These are phyloP conservation scores for Rhexocercosporidium sp. DNA, from an alignment of 2,329 filamentous ascomycete species.

Conservation along the genomic window DNA sequence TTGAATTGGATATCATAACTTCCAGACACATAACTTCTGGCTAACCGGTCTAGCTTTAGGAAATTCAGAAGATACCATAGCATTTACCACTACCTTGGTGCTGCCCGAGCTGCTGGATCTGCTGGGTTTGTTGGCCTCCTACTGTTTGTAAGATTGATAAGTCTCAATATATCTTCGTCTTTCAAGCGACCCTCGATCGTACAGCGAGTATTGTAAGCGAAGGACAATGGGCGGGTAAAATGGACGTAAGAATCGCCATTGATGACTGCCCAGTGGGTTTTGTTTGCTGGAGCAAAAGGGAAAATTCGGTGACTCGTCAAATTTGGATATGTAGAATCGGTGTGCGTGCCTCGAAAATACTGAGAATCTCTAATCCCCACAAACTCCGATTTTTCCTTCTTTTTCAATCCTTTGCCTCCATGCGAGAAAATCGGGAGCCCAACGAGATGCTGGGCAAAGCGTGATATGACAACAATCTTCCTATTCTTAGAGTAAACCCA, in stretches of 20 bases:
- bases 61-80: neutral
- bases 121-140: neutral
- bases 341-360: neutral
- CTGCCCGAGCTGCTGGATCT: neutral
- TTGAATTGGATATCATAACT: no score
- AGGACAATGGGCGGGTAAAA: neutral
- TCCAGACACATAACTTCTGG: no score
- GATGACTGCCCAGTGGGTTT: neutral
- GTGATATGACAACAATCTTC: slow-evolving; percentile 1
- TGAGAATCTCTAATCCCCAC: slow-evolving; percentile 1
- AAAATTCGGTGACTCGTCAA: neutral
- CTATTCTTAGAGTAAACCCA: slow-evolving; percentile 7
- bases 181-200: neutral
- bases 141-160: neutral
- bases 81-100: neutral
- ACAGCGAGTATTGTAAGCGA: slow-evolving; percentile 2
- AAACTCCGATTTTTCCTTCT: slow-evolving; percentile 1
- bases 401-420: neutral
- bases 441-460: neutral
- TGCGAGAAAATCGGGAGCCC: slow-evolving; percentile 7
- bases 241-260: neutral
- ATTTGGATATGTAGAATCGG: neutral
- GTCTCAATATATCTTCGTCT: neutral
- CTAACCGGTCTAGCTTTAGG: no score
- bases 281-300: neutral